Percentiles rank a stretch among this genome's conserved stretches.
Conservation (phyloP, 805 yeast genomes). For the Metschnikowia hibisci region DNA sequence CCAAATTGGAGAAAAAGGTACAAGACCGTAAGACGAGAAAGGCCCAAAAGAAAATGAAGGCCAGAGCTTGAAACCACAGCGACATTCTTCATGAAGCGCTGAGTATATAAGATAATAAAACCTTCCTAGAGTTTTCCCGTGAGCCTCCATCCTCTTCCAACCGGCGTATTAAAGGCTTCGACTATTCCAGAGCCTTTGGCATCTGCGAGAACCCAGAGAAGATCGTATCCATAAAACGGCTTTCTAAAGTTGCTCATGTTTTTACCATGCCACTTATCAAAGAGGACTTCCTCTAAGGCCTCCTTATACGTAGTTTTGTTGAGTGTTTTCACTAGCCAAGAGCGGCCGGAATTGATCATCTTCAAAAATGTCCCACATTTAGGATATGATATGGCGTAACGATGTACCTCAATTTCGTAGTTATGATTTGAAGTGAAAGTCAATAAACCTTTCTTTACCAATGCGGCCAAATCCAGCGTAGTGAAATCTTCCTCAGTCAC, state of each 20-base stretch:
- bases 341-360: slow-evolving; percentile 41
- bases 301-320: slow-evolving; percentile 40
- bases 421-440: slow-evolving; percentile 44
- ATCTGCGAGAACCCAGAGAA: slow-evolving; percentile 49
- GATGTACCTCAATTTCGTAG: slow-evolving; percentile 36
- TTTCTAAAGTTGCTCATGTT: slow-evolving; percentile 39
- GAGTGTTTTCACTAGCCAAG: slow-evolving; percentile 40
- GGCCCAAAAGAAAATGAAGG: slow-evolving; percentile 57
- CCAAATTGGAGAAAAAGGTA: slow-evolving; percentile 72
- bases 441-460: slow-evolving; percentile 42
- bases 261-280: slow-evolving; percentile 44
- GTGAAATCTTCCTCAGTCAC: slow-evolving; percentile 23
- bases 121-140: slow-evolving; percentile 41
- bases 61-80: slow-evolving; percentile 23
- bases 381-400: slow-evolving; percentile 45
- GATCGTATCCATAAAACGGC: slow-evolving; percentile 49
- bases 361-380: slow-evolving; percentile 48
- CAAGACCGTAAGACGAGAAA: slow-evolving; percentile 79
- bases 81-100: not conserved
- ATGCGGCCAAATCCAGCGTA: slow-evolving; percentile 23
- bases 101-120: not conserved
- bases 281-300: slow-evolving; percentile 38
- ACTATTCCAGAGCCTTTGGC: slow-evolving; percentile 49
- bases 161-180: slow-evolving; percentile 52
- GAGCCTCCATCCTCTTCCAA: slow-evolving; percentile 55